phyloP scores from a whole-genome alignment of 2,329 filamentous ascomycete species.

The Cladophialophora psammophila region DNA sequence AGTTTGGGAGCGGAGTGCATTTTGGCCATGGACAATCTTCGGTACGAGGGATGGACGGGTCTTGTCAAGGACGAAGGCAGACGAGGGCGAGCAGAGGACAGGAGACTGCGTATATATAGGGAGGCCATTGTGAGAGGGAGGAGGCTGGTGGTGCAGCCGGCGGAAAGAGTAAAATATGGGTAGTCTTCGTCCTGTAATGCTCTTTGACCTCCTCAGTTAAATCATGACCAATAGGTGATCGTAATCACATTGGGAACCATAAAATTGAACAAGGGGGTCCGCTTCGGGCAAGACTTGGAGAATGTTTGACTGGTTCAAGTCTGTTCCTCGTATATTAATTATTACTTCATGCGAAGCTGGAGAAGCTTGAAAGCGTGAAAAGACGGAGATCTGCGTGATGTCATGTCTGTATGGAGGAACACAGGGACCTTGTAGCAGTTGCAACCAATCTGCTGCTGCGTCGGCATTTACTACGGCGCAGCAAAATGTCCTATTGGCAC shows the following conservation, averaged over 20 bases:
- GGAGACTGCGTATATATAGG: slow-evolving; percentile 30
- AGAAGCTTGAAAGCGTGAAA: not conserved
- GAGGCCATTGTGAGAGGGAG: slow-evolving; percentile 28
- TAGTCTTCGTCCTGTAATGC: slow-evolving; percentile 1
- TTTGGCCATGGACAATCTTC: slow-evolving; percentile 37
- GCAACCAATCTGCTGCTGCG: not conserved
- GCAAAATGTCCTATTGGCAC: not conserved
- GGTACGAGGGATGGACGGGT: slow-evolving; percentile 25
- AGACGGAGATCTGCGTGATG: slow-evolving; percentile 19
- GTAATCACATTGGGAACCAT: not conserved
- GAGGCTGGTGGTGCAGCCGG: not conserved
- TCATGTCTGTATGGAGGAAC: slow-evolving; percentile 1
- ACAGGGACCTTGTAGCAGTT: not conserved
- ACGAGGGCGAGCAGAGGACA: slow-evolving; percentile 33
- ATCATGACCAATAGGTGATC: slow-evolving; percentile 13
- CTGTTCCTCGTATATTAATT: not conserved
- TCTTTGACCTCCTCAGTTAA: slow-evolving; percentile 1
- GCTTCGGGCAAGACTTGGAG: slow-evolving; percentile 12
- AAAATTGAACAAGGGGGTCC: not conserved
- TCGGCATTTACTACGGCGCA: not conserved
- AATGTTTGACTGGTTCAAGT: slow-evolving; percentile 8
- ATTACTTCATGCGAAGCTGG: slow-evolving; percentile 11
- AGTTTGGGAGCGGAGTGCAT: slow-evolving; percentile 56
- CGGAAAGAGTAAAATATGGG: not conserved
- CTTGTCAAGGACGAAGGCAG: slow-evolving; percentile 22